A percentile compares a stretch with the other conserved stretches of the same genome.
Conservation (phyloP, 1,284 basidiomycete genomes). For the Cutaneotrichosporon curvatum region DNA sequence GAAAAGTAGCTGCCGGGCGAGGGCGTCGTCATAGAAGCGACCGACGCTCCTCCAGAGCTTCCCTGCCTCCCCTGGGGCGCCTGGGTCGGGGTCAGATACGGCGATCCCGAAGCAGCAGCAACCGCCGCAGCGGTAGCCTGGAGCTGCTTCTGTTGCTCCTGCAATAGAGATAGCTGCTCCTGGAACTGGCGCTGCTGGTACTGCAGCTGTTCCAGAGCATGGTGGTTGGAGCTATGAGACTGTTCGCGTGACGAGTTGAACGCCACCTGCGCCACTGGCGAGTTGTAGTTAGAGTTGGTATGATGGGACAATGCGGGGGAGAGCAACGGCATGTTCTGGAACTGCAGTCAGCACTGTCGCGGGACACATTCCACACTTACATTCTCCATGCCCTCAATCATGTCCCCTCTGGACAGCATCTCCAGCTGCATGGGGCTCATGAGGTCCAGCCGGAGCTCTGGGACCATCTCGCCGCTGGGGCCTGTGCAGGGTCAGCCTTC, state of each 20-base stretch:
- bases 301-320: conserved; percentile 37
- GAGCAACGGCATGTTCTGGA: conserved; percentile 31
- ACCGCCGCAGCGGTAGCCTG: conserved; percentile 39
- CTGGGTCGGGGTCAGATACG: conserved; percentile 17
- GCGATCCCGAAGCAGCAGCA: conserved; percentile 23
- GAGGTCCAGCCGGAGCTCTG: conserved; percentile 31
- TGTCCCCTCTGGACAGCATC: conserved; percentile 28
- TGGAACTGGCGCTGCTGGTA: conserved; percentile 42
- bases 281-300: conserved; percentile 24
- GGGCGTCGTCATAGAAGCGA: conserved; percentile 17
- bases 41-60: conserved; percentile 12
- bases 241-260: conserved; percentile 11
- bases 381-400: conserved; percentile 26
- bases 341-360: conserved; percentile 14
- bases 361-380: conserved; percentile 17
- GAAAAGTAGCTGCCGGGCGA: conserved; percentile 50
- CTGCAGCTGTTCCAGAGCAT: conserved; percentile 38
- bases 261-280: conserved; percentile 22
- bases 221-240: conserved; percentile 6
- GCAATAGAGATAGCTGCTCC: conserved; percentile 35
- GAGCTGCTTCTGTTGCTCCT: conserved; percentile 38
- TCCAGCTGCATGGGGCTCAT: conserved; percentile 44
- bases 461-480: conserved; percentile 38
- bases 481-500: conserved; percentile 18
- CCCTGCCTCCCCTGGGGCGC: no score